Base-by-base conservation (phyloP, 768 basidiomycete genomes). In the Sistotremastrum suecicum region DNA sequence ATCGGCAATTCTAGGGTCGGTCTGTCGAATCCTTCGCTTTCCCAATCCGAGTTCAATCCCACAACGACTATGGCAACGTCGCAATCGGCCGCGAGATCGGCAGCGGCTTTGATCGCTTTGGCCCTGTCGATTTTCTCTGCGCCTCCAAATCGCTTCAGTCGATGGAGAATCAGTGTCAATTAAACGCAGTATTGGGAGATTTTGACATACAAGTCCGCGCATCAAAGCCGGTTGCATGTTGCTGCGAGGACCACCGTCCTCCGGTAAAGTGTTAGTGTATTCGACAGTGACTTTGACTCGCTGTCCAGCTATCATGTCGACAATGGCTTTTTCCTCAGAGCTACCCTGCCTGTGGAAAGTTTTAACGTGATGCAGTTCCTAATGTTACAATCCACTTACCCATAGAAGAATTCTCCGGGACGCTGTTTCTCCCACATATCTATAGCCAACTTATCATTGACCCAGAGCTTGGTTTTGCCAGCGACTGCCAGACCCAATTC, bases 1-100 rank as follows among this genome's bases (percentile, higher is more conserved):
- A 75, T 73, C 39, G 80, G 80, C 54, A 83, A 64, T 40, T 68
- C 60, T 29, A 85, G 63, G 1, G 72, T 68, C 8, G 74, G 74
- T 34, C 83, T 64, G 52, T 85, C 83, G 52, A 80, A 83, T 5
- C 80, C 79, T 60, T 84, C 83, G 49, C 74, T 76, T 61, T 85
- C 81, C 76, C 78, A 83, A 60, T 85, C 78, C 0, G 75, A 73
- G 32, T 75, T 75, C 20, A 82, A 64, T 4, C 82, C 81, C 7
- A 62, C 73, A 48, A 80, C 65, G 51, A 75, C 65, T 52, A 79
- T 60, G 41, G 76, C 80, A 37, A 68, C 68, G 57, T 82, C 79
- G 11, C 65, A 68, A 3, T 65, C 54, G 4, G 63, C 58, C 1
- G 81, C 82, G 12, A 81, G 59, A 9, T 61, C 55, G 6, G 74